Conservation (phyloP, 164 flowering plant species). For the Paratinospora sagittata region DNA sequence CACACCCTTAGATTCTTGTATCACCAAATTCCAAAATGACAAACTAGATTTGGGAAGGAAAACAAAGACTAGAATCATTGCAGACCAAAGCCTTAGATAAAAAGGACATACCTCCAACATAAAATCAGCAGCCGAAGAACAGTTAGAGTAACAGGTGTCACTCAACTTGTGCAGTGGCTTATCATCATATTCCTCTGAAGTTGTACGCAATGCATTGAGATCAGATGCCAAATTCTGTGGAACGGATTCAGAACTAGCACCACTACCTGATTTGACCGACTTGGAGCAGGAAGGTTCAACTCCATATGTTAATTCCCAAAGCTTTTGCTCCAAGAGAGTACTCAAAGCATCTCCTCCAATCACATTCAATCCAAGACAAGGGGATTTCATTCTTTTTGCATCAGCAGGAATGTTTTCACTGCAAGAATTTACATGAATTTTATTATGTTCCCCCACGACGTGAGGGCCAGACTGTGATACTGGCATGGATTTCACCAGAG, state of each 20-base stretch:
- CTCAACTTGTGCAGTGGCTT: slow-evolving; percentile 14
- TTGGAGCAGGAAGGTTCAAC: slow-evolving; percentile 33
- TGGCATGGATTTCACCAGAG: slow-evolving; percentile 41
- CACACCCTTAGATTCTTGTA: no score
- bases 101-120: slow-evolving; percentile 41
- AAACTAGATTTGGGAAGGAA: not conserved
- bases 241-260: slow-evolving; percentile 24
- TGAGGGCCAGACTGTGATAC: slow-evolving; percentile 33
- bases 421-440: slow-evolving; percentile 21
- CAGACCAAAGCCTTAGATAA: not conserved
- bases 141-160: slow-evolving; percentile 17
- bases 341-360: slow-evolving; percentile 76
- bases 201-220: slow-evolving; percentile 17
- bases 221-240: slow-evolving; percentile 27
- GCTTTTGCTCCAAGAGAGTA: slow-evolving; percentile 72
- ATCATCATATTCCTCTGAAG: slow-evolving; percentile 19
- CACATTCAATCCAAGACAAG: slow-evolving; percentile 43
- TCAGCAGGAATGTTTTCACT: slow-evolving; percentile 28
- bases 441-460: slow-evolving; percentile 22
- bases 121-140: slow-evolving; percentile 28
- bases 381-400: slow-evolving; percentile 27
- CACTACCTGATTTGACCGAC: slow-evolving; percentile 19
- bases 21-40: not conserved
- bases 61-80: not conserved
- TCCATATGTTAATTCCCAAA: slow-evolving; percentile 56